Percentiles rank a stretch among this genome's conserved stretches.
Conservation (phyloP, 768 basidiomycete species). For the Agrocybe pediades region DNA sequence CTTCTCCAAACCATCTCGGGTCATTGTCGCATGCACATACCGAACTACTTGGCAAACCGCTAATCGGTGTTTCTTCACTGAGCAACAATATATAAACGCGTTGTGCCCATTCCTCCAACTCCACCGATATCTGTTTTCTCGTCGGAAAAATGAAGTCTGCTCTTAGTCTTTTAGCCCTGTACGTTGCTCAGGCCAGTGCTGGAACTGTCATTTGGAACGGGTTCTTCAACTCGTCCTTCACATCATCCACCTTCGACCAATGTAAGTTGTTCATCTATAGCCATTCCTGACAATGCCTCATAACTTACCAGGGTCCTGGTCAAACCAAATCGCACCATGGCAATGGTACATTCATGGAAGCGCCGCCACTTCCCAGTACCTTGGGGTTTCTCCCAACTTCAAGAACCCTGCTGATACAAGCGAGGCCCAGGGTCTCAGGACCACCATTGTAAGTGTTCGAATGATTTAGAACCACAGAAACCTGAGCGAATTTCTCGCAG, state of each 20-base stretch:
- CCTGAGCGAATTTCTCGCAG: neutral
- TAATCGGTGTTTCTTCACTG: conserved; percentile 3
- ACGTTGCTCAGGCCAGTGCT: conserved; percentile 15
- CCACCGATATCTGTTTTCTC: neutral
- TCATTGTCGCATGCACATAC: conserved; percentile 14
- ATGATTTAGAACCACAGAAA: neutral
- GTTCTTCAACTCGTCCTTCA: conserved; percentile 20
- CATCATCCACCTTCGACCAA: conserved; percentile 16
- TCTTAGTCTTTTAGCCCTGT: conserved; percentile 13
- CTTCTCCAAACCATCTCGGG: conserved; percentile 12
- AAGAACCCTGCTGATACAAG: conserved; percentile 22
- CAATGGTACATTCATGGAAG: conserved; percentile 23
- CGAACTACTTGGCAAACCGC: conserved; percentile 1
- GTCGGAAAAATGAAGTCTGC: conserved; percentile 14
- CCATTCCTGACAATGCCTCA: neutral
- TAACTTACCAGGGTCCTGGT: conserved; percentile 17
- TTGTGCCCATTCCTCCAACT: neutral
- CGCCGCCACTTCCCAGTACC: conserved; percentile 16
- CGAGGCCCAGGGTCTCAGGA: conserved; percentile 20
- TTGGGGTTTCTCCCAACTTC: conserved; percentile 18
- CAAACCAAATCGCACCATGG: conserved; percentile 21
- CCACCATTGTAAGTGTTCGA: conserved; percentile 13
- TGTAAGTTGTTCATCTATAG: neutral
- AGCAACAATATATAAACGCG: conserved; percentile 7
- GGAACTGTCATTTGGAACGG: conserved; percentile 21